Base-by-base conservation (phyloP, 1,284 basidiomycete genomes). In the Neonothopanus nambi region DNA sequence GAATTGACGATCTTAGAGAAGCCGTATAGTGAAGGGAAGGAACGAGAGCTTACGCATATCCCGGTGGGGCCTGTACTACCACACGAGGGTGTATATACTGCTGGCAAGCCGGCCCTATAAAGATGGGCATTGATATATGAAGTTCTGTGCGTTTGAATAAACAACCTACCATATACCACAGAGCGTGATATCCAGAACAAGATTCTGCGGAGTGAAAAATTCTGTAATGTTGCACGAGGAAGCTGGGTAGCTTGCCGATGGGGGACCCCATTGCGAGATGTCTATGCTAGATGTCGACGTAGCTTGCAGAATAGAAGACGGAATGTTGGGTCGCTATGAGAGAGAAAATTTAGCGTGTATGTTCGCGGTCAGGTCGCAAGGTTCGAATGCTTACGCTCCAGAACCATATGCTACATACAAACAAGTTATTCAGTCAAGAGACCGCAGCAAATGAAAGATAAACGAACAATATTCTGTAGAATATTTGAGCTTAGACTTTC, bases 381-480 rank as follows among this genome's bases (percentile, higher is more conserved):
- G 11, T 15, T n/a, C 30, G n/a, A 20, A 21, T 12, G 70, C 76
- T 57, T 62, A 82, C 80, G 48, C 73, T 77, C 76, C 82, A 83
- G 71, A 85, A 87, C 86, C 86, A 89, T 40, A 87, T 80, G 62
- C 79, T 83, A 9, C 38, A n/a, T 21, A 11, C 15, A 35, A 24
- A 41, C 20, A 24, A 24, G 11, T 5, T n/a, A 18, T 50, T n/a
- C 18, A 50, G 48, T 30, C 12, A 8, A 11, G 12, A 30, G 18
- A 23, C 11, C 53, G 6, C 28, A 52, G 51, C 46, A 55, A 43
- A 52, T 51, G 37, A 49, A 51, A 20, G 35, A 37, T 7, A 39
- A 15, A 57, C 63, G 42, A 40, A 65, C 66, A 63, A 67, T 28
- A 69, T 62, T 36, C 48, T 28, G n/a, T 5, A 30, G 23, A 21